phyloP scores from a whole-genome alignment of 371 early-diverging fungal genomes.

The Encephalitozoon intestinalis region DNA sequence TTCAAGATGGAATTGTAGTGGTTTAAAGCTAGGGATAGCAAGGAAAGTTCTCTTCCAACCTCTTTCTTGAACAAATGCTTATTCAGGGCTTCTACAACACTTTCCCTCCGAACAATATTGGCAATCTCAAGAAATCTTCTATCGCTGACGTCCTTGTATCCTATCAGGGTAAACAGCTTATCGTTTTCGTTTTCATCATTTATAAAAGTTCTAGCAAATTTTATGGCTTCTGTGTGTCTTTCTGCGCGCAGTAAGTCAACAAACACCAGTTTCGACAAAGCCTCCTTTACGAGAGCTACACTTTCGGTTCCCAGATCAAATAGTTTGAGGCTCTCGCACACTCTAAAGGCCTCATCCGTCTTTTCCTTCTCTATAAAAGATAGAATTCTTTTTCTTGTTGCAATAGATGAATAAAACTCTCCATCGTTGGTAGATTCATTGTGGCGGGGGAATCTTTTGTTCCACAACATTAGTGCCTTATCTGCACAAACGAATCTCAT shows the following conservation, averaged over 20 bases:
- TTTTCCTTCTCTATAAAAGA: neutral
- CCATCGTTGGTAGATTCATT: neutral
- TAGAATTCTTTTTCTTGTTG: neutral
- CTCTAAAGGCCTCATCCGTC: neutral
- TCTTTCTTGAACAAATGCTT: neutral
- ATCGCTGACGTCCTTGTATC: neutral
- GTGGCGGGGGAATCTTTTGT: neutral
- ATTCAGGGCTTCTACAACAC: neutral
- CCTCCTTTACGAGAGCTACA: neutral
- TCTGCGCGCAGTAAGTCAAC: neutral
- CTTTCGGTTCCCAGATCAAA: neutral
- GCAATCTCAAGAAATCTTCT: neutral
- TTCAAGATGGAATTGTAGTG: neutral
- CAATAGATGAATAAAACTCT: neutral
- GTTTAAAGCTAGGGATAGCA: neutral
- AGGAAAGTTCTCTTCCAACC: neutral
- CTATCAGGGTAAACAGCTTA: constrained; percentile 1
- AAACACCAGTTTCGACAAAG: neutral
- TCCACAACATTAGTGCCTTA: neutral
- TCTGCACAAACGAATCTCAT: constrained; percentile 6
- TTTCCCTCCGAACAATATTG: neutral
- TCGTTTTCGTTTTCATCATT: neutral
- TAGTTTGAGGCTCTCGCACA: neutral
- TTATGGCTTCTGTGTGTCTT: neutral
- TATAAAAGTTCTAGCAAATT: neutral